These are phyloP conservation scores for Stereum hirsutum DNA, from an alignment of 1,284 basidiomycete genomes.

Conservation along the genomic window DNA sequence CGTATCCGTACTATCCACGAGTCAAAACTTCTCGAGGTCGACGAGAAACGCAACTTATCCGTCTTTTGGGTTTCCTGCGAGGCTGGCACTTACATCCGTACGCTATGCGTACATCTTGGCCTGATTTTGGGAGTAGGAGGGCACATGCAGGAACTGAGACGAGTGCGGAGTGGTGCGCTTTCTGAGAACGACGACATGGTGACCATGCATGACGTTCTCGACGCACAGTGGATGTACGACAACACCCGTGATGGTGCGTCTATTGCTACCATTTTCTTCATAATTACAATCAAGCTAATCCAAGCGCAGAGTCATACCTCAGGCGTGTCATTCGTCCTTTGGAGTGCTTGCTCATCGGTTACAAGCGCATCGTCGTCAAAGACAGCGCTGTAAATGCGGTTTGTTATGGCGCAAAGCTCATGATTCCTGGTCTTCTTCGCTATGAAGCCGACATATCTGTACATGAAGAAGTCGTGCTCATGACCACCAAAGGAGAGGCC, in stretches of 20 bases:
- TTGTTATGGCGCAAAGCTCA: constrained; percentile 99
- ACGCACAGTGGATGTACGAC: constrained; percentile 98
- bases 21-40: constrained; percentile 94
- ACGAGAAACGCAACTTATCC: constrained; percentile 93
- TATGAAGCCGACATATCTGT: constrained; percentile 96
- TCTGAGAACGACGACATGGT: constrained; percentile 98
- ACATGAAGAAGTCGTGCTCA: constrained; percentile 96
- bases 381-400: constrained; percentile 99
- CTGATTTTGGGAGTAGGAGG: constrained; percentile 94
- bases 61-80: constrained; percentile 99
- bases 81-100: constrained; percentile 98
- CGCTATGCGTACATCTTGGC: constrained; percentile 95
- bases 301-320: constrained; percentile 82
- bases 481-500: constrained; percentile 99
- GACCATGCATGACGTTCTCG: constrained; percentile 99
- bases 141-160: constrained; percentile 98
- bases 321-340: constrained; percentile 92
- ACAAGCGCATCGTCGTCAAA: constrained; percentile 99
- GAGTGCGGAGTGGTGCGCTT: constrained; percentile 94
- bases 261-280: constrained; percentile 1
- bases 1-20: constrained; percentile 98
- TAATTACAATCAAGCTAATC: neutral
- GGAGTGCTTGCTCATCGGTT: constrained; percentile 90
- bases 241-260: constrained; percentile 86
- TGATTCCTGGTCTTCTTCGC: constrained; percentile 97